Conservation (phyloP, 2,329 filamentous ascomycete genomes). For the Madurella fahalii region DNA sequence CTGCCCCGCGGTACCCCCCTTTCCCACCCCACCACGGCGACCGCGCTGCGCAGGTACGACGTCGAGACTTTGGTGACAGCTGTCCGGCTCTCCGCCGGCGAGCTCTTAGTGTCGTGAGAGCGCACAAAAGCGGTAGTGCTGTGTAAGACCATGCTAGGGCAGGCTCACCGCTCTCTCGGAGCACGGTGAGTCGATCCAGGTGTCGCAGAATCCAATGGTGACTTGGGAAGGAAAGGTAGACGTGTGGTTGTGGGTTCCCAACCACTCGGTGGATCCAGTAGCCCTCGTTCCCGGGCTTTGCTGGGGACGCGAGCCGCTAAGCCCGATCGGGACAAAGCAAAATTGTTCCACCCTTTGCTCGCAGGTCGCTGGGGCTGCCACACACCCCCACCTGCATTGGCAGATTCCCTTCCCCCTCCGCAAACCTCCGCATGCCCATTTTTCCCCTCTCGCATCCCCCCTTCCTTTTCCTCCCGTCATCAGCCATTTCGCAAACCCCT, state of each 20-base stretch:
- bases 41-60: slow-evolving; percentile 3
- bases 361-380: slow-evolving; percentile 13
- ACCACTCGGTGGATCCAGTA: slow-evolving; percentile 20
- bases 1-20: slow-evolving; percentile 19
- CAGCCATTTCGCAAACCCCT: slow-evolving; percentile 25
- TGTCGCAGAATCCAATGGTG: slow-evolving; percentile 5
- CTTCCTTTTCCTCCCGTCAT: slow-evolving; percentile 19
- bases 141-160: background rate
- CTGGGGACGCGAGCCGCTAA: slow-evolving; percentile 20
- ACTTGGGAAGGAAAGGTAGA: slow-evolving; percentile 7
- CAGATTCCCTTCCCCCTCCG: slow-evolving; percentile 18
- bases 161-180: slow-evolving; percentile 18
- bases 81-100: slow-evolving; percentile 3
- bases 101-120: background rate
- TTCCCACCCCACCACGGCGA: slow-evolving; percentile 13
- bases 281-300: slow-evolving; percentile 18
- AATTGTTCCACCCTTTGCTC: slow-evolving; percentile 22
- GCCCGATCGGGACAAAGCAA: slow-evolving; percentile 22
- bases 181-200: background rate
- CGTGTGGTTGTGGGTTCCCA: slow-evolving; percentile 17
- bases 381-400: slow-evolving; percentile 24
- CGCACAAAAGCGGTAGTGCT: background rate
- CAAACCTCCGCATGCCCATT: slow-evolving; percentile 23
- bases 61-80: slow-evolving; percentile 9
- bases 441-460: slow-evolving; percentile 26